These are phyloP conservation scores for Russula ochroleuca DNA, from an alignment of 768 basidiomycete genomes.

Conservation along the genomic window DNA sequence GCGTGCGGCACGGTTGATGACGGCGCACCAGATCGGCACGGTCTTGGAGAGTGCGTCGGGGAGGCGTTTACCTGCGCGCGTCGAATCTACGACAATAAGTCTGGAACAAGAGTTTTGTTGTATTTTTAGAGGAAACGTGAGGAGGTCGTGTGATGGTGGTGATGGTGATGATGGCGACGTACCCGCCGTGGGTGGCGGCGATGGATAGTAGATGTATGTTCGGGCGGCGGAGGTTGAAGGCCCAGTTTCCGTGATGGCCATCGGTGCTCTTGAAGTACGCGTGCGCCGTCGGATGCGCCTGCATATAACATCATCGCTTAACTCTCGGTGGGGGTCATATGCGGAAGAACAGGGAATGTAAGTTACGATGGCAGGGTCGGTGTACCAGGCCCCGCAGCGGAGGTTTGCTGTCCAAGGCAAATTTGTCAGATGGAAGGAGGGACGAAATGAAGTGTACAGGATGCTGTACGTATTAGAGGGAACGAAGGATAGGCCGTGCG, in stretches of 20 bases:
- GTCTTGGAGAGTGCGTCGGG: slow-evolving; percentile 91
- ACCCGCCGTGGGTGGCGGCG: slow-evolving; percentile 58
- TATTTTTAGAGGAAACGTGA: background rate
- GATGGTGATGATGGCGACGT: slow-evolving; percentile 27
- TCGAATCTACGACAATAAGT: slow-evolving; percentile 86
- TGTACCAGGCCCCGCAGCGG: slow-evolving; percentile 94
- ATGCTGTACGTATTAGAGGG: slow-evolving; percentile 52
- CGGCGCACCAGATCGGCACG: slow-evolving; percentile 91
- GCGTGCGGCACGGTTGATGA: slow-evolving; percentile 64
- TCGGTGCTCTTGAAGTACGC: slow-evolving; percentile 94
- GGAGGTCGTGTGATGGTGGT: background rate
- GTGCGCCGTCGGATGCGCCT: slow-evolving; percentile 35
- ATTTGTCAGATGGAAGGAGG: slow-evolving; percentile 1
- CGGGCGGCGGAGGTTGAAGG: slow-evolving; percentile 76
- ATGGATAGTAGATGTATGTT: slow-evolving; percentile 75
- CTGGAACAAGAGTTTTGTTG: slow-evolving; percentile 38
- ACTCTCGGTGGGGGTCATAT: slow-evolving; percentile 12
- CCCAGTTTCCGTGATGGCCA: slow-evolving; percentile 81
- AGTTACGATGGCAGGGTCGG: slow-evolving; percentile 57
- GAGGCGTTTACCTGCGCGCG: slow-evolving; percentile 86
- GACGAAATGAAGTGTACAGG: slow-evolving; percentile 8
- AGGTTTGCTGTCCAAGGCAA: slow-evolving; percentile 62
- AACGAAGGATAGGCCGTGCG: slow-evolving; percentile 45
- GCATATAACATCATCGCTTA: slow-evolving; percentile 26
- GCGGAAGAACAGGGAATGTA: slow-evolving; percentile 26